Evolutionary conservation across 768 basidiomycete genomes (phyloP).

Genomic region (Sporobolomyces phaffii): DNA sequence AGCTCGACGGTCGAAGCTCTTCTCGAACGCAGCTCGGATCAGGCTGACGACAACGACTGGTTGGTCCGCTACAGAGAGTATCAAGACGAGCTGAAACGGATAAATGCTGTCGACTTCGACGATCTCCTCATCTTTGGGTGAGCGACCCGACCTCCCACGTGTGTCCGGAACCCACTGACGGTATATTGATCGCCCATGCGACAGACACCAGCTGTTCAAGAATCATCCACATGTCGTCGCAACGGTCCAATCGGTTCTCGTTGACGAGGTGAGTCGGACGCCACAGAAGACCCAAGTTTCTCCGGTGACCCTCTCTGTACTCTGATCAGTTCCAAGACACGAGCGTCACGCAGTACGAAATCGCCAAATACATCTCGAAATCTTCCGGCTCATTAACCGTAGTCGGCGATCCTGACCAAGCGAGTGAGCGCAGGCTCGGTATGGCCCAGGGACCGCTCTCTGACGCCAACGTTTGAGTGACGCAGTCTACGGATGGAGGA

Average conservation of each 20-base stretch:
- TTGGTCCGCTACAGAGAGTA: no score
- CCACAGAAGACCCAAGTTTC: neutral
- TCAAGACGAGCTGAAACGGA: conserved; percentile 56
- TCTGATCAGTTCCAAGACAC: conserved; percentile 78
- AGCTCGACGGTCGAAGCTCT: conserved; percentile 17
- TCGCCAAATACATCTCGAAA: conserved; percentile 64
- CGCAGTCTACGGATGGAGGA: conserved; percentile 80
- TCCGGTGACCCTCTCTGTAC: no score
- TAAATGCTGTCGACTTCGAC: conserved; percentile 79
- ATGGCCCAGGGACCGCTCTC: no score
- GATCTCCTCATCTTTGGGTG: conserved; percentile 71
- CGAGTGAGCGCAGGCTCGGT: conserved; percentile 52
- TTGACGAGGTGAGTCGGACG: conserved; percentile 35
- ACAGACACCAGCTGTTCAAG: conserved; percentile 49
- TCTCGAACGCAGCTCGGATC: neutral
- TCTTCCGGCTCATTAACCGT: conserved; percentile 60
- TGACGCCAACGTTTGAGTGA: no score
- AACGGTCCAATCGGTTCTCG: conserved; percentile 60
- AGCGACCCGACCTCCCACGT: no score
- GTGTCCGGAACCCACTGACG: no score
- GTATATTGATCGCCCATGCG: no score
- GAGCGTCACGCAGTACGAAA: conserved; percentile 70
- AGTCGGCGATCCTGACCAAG: conserved; percentile 88
- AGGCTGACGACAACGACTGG: no score
- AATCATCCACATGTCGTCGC: conserved; percentile 52